phyloP scores from a whole-genome alignment of 225 moss, liverwort and hornwort species.

The Marchantia polymorpha region DNA sequence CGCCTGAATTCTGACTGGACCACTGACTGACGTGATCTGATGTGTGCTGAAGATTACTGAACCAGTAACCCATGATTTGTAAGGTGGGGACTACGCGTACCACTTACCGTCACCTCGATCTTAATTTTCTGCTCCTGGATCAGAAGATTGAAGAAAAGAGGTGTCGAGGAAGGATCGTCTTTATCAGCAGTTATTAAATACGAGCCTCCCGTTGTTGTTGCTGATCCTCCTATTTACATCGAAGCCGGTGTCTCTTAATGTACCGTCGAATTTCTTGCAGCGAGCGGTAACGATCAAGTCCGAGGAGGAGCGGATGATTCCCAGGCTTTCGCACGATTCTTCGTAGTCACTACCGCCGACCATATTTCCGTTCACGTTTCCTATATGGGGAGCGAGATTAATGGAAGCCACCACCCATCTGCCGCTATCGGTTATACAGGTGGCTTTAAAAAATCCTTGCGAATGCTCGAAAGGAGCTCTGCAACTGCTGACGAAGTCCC shows the following conservation, averaged over 20 bases:
- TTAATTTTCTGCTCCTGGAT: too few relatives aligned
- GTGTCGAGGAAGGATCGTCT: background rate
- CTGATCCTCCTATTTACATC: constrained; percentile 5
- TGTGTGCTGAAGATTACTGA: too few relatives aligned
- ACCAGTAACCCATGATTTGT: too few relatives aligned
- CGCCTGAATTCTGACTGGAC: too few relatives aligned
- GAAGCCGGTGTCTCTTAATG: background rate
- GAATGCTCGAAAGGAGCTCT: background rate
- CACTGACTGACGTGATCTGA: too few relatives aligned
- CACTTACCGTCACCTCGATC: too few relatives aligned
- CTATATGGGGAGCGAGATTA: background rate
- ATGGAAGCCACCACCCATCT: constrained; percentile 2
- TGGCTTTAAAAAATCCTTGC: background rate
- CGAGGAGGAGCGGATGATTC: background rate
- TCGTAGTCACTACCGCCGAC: background rate
- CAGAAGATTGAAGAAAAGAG: too few relatives aligned
- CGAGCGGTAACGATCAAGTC: constrained; percentile 9
- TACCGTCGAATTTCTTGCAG: constrained; percentile 18
- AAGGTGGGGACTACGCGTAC: too few relatives aligned
- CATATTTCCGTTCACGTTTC: constrained; percentile 17
- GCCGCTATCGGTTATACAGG: background rate
- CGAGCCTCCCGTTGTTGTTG: constrained; percentile 2
- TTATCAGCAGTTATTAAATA: background rate
- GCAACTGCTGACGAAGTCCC: constrained; percentile 14
- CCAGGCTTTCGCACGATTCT: background rate